Evolutionary conservation across 176 grass and related monocot genomes (phyloP).

Genomic region (Chrysopogon serrulatus): DNA sequence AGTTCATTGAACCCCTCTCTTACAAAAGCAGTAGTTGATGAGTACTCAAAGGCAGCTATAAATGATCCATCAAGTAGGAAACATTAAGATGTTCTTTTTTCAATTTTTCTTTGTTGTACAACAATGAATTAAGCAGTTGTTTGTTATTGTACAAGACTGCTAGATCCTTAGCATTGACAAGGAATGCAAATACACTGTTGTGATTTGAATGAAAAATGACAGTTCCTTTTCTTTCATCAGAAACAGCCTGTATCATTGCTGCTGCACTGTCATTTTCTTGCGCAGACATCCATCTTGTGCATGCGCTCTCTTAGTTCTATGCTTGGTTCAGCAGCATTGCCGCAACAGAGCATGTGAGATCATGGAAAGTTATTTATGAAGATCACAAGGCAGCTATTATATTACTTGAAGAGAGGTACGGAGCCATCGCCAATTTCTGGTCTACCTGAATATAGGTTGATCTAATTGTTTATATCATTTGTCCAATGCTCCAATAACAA

Average conservation of each 20-base stretch:
- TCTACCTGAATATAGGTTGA: not conserved
- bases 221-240: not conserved
- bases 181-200: not conserved
- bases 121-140: not conserved
- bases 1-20: conserved; percentile 57
- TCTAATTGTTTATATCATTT: too few relatives aligned
- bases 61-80: conserved; percentile 24
- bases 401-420: not conserved
- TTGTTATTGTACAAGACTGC: not conserved
- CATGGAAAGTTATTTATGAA: not conserved
- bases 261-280: not conserved
- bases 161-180: not conserved
- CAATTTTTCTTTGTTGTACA: not conserved
- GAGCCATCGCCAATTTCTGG: not conserved
- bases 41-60: conserved; percentile 45
- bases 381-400: not conserved
- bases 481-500: not conserved
- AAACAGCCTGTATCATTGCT: not conserved
- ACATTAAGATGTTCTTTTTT: conserved; percentile 11
- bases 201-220: not conserved
- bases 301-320: not conserved
- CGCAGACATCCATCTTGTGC: not conserved
- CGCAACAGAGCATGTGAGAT: not conserved
- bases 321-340: not conserved
- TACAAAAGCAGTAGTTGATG: conserved; percentile 58